Percentiles rank a stretch among this genome's conserved stretches.
These are phyloP conservation scores for Dactylellina leptospora DNA, from an alignment of 2,329 filamentous ascomycete genomes.

Conservation along the genomic window DNA sequence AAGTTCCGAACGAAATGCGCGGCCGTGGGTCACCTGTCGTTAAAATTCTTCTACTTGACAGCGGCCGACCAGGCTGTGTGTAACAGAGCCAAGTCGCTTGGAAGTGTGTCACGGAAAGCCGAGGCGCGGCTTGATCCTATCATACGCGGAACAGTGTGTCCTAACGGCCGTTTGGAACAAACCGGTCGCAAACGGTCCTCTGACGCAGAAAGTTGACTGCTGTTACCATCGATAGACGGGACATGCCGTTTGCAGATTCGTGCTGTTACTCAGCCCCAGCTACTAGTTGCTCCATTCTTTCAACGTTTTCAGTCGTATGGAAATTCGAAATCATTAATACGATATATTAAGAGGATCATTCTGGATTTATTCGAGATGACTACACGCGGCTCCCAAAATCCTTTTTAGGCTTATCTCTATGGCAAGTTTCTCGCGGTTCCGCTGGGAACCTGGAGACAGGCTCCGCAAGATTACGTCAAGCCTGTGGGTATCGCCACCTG, in stretches of 20 bases:
- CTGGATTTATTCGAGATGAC: not conserved
- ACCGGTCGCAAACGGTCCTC: too few species aligned
- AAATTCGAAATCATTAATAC: not conserved
- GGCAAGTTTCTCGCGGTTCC: not conserved
- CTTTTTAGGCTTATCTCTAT: not conserved
- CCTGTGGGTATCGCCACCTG: too few species aligned
- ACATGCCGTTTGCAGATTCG: too few species aligned
- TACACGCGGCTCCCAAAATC: not conserved
- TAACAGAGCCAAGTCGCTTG: conserved; percentile 37
- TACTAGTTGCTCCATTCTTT: not conserved
- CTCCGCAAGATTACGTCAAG: conserved; percentile 31
- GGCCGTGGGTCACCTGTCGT: not conserved
- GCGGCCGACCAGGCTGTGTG: not conserved
- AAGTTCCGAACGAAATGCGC: not conserved
- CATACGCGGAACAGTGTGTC: not conserved
- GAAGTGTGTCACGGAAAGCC: not conserved
- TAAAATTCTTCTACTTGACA: not conserved
- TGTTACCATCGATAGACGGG: not conserved
- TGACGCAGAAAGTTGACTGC: too few species aligned
- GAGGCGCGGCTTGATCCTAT: conserved; percentile 1
- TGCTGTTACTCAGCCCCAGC: too few species aligned
- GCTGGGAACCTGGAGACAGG: not conserved
- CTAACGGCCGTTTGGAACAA: not conserved
- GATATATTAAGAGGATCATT: not conserved
- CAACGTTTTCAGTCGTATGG: not conserved